Evolutionary conservation across 2,329 filamentous ascomycete genomes (phyloP), one percentile per base, ranked within the genome.

Genomic region (Aspergillus sp.): DNA sequence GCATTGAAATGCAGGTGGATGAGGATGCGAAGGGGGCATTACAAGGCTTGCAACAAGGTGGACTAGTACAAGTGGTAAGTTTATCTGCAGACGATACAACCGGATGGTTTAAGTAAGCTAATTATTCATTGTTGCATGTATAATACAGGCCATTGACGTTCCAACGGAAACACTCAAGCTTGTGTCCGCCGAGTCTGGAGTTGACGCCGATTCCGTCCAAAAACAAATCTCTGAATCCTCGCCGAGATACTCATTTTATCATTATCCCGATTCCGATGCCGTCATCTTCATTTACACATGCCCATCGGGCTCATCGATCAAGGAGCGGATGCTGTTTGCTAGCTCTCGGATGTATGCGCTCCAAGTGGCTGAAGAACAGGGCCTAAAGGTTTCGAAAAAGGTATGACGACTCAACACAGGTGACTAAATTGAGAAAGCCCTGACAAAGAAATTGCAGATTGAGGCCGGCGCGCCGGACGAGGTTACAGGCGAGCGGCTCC

Each of bases 271-370:
- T 35, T 76, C 76, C 12, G 72, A 75, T 6, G 68, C 73, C 2
- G 77, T 87, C 12, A 72, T 87, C 21, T 88, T 88, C 71, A 82
- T 88, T 58, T 87, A 87, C 67, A 87, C 85, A 19, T 88, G 86
- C 69, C 86, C 86, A 12, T 79, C 80, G 0, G 77, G 68, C 12
- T 84, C 83, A 14, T 85, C 84, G 70, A 84, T 88, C 69, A 87
- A 85, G 73, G 84, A 87, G 70, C 78, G 85, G 55, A 88, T 88
- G 86, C 66, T 88, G 58, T 87, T 87, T 70, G 84, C 85, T 23
- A 84, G 83, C 54, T 83, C 81, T 58, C 79, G 84, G 65, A 76
- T 77, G 27, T 78, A 79, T 62, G 81, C 83, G n/a, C 74, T 87
- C 27, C 67, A 70, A 25, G 61, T 82, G 56, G 84, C 84, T 19